Evolutionary conservation across 257 asterid species (phyloP), one percentile per base, ranked within the genome.

Genomic region (Mentha longifolia): DNA sequence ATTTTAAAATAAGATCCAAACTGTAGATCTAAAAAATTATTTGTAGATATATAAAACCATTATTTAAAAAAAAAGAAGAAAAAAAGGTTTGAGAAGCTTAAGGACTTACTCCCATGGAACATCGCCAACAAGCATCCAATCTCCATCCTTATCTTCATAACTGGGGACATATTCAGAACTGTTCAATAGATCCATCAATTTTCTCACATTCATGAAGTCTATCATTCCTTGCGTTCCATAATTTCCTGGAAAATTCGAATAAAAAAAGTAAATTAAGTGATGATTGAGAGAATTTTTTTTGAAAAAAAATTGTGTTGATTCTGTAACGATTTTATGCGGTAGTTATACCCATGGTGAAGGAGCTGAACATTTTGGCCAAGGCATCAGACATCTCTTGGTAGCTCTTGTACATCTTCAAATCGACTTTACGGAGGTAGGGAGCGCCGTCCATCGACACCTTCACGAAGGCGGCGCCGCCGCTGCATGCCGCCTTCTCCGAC

Each of bases 381-480:
- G 85, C 85, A 68, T 83, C 80, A 14, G 82, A 78, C 61, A 79
- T 74, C 60, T 77, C 65, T 68, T 77, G 80, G 55, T 83, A 83
- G 62, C 71, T 71, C 56, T 66, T 41, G 62, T 83, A 80, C 77
- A 74, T 80, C 42, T 74, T 72, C 39, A 79, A 35, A 75, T 83
- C 82, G 9, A 83, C 79, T 65, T 80, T 80, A 15, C 85, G 80
- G 9, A 83, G 82, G 50, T 80, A 83, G 12, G 87, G 85, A 1
- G 87, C 85, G 13, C 87, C 87, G 52, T 80, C 87, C 78, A 83
- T 80, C 63, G 79, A 77, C 72, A 83, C 87, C 85, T 83, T 83
- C 47, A 82, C 82, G 22, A 76, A 82, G 75, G 83, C 83, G 16
- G 77, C 79, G 42, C 57, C 74, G 10, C 76, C 56, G 60, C 82